Base-by-base conservation (phyloP, 805 yeast genomes). In the Lipomyces yamadae region DNA sequence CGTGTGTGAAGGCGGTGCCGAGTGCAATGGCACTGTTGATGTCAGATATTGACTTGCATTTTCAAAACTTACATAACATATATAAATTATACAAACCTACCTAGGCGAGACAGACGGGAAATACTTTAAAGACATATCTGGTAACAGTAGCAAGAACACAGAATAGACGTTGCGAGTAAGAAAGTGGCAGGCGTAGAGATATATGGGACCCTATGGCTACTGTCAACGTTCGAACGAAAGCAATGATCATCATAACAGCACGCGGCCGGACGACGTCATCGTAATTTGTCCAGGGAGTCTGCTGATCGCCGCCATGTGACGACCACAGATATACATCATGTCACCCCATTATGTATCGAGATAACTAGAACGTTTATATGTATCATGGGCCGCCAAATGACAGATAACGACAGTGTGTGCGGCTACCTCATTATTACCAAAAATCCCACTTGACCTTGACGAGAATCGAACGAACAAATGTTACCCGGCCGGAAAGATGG, bases 1-100 rank as follows among this genome's bases (percentile, higher is more conserved):
- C 74, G 69, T 79, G 81, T 61, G 78, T 62, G 76, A 76, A 80
- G 67, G 72, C 76, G 56, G 82, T 74, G 54, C 82, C 82, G 57
- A 80, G 68, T 57, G 81, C 80, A 65, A 80, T 73, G 33, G 82
- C 76, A 57, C 68, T 65, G 30, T 3, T 5, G 58, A 55, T n/a
- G 39, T 53, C 32, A 33, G 35, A 4, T 8, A 33, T 18, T 7
- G 34, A 15, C 13, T 8, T 18, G 37, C 10, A 13, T 13, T 29
- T 7, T 7, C 30, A 11, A 35, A 10, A 15, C 18, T 30, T 7
- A 34, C 10, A 62, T 35, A 57, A 10, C 4, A 11, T 2, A 4
- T 18, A 5, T 4, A n/a, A n/a, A 13, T 0, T 15, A 15, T n/a
- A 29, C 15, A 4, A 29, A 34, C 72, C 6, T 61, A 70, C 73